A percentile compares a stretch with the other conserved stretches of the same genome.
Evolutionary conservation across 2,329 filamentous ascomycete species (phyloP).

Genomic region (Monilinia fructigena): DNA sequence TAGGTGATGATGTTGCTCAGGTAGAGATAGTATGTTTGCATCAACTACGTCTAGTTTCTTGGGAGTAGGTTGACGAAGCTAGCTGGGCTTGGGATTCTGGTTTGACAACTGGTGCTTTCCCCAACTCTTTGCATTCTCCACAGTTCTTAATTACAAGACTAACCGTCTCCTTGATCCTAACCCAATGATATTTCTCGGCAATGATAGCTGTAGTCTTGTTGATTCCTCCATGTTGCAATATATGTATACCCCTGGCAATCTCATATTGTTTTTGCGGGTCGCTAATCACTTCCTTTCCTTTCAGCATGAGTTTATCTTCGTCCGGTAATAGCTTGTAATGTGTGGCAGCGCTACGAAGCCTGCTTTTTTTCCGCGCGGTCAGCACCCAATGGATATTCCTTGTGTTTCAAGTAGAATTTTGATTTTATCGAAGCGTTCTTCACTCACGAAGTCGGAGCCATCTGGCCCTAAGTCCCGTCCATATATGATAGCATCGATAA

Average conservation of each 20-base stretch:
- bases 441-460: conserved; percentile 79
- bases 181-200: conserved; percentile 94
- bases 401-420: conserved; percentile 94
- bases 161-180: conserved; percentile 95
- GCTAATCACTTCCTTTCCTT: conserved; percentile 94
- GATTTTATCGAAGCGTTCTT: conserved; percentile 98
- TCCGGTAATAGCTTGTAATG: conserved; percentile 77
- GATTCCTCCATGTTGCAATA: conserved; percentile 80
- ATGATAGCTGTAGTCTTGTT: conserved; percentile 97
- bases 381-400: conserved; percentile 88
- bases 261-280: conserved; percentile 89
- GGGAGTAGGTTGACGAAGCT: conserved; percentile 20
- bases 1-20: conserved; percentile 20
- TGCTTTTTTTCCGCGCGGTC: conserved; percentile 96
- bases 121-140: conserved; percentile 78
- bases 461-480: conserved; percentile 59
- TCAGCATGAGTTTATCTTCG: conserved; percentile 82
- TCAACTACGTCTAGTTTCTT: conserved; percentile 27
- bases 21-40: conserved; percentile 33
- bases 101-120: conserved; percentile 52
- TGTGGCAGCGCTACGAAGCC: conserved; percentile 86
- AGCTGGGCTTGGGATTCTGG: conserved; percentile 27
- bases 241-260: conserved; percentile 76
- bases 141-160: conserved; percentile 93
- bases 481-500: conserved; percentile 59